A percentile compares a stretch with the other conserved stretches of the same genome.
phyloP scores from a whole-genome alignment of 257 asterid genomes.

The Paraleonurus japonicus region DNA sequence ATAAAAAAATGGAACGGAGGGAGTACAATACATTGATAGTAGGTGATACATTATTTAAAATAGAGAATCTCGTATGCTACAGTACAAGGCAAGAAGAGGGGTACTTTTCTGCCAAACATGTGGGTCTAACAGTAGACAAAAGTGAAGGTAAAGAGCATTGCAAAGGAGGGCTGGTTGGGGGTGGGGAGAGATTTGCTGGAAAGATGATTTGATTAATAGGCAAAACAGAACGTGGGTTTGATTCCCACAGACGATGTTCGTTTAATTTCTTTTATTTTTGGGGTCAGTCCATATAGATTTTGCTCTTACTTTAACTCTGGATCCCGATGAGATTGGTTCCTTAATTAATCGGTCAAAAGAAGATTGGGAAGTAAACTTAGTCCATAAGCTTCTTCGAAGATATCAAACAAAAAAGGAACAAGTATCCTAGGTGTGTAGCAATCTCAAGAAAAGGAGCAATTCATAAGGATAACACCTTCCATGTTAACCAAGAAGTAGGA shows the following conservation, averaged over 20 bases:
- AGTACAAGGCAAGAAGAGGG: background rate
- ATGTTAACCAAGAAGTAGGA: background rate
- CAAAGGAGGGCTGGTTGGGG: background rate
- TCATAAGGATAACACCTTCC: background rate
- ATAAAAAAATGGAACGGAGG: no score
- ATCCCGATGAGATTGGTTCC: no score
- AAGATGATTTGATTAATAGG: slow-evolving; percentile 6
- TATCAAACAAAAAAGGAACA: background rate
- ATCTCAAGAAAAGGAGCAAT: background rate
- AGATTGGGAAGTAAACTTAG: background rate
- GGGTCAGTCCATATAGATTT: no score
- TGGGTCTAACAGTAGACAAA: slow-evolving; percentile 18
- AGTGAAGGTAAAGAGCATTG: slow-evolving; percentile 3
- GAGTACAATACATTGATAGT: background rate
- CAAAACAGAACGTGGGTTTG: no score
- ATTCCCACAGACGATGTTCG: no score
- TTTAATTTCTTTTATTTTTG: no score
- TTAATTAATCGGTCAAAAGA: no score
- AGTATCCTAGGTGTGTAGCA: background rate
- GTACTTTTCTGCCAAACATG: slow-evolving; percentile 16
- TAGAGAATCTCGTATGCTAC: background rate
- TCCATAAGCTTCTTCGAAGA: slow-evolving; percentile 5
- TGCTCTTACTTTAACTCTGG: no score
- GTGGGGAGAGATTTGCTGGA: background rate
- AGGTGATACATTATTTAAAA: background rate